phyloP scores from a whole-genome alignment of 2,329 filamentous ascomycete species.

The Exserohilum turcica region DNA sequence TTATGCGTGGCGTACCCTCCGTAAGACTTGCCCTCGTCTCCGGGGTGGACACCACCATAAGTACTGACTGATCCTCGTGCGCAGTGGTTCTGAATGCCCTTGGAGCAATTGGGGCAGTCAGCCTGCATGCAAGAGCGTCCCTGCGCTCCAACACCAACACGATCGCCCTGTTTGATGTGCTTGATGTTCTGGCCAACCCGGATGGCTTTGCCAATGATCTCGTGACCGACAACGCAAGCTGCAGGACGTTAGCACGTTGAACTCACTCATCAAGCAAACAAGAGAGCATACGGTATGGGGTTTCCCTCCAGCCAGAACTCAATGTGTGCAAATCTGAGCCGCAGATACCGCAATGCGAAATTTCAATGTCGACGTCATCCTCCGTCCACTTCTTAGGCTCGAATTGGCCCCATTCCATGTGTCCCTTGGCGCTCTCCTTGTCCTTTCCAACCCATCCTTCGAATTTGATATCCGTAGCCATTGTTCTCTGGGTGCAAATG shows the following conservation, averaged over 20 bases:
- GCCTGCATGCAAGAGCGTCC: slow-evolving; percentile 52
- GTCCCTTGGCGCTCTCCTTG: slow-evolving; percentile 55
- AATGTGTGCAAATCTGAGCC: slow-evolving; percentile 45
- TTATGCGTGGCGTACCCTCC: slow-evolving; percentile 70
- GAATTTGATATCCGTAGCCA: slow-evolving; percentile 46
- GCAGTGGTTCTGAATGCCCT: slow-evolving; percentile 57
- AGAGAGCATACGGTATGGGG: slow-evolving; percentile 26
- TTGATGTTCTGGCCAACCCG: slow-evolving; percentile 52
- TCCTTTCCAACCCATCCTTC: slow-evolving; percentile 63
- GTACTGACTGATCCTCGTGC: slow-evolving; percentile 48
- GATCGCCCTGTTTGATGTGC: slow-evolving; percentile 65
- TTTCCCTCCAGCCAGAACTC: slow-evolving; percentile 46
- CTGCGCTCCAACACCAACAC: slow-evolving; percentile 59
- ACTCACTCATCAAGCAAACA: too few species aligned
- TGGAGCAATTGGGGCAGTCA: slow-evolving; percentile 54
- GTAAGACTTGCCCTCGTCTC: slow-evolving; percentile 64
- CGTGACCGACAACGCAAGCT: slow-evolving; percentile 52
- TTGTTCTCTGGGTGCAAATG: slow-evolving; percentile 6
- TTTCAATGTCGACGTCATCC: slow-evolving; percentile 61
- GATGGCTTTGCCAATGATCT: slow-evolving; percentile 49
- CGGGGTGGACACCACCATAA: slow-evolving; percentile 53
- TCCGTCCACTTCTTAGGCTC: slow-evolving; percentile 62
- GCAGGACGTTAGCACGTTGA: slow-evolving; percentile 33
- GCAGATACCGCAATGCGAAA: slow-evolving; percentile 50
- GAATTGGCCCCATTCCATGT: slow-evolving; percentile 59